Base-by-base conservation (phyloP, 805 yeast genomes). In the Zygoascus flipseniorum region DNA sequence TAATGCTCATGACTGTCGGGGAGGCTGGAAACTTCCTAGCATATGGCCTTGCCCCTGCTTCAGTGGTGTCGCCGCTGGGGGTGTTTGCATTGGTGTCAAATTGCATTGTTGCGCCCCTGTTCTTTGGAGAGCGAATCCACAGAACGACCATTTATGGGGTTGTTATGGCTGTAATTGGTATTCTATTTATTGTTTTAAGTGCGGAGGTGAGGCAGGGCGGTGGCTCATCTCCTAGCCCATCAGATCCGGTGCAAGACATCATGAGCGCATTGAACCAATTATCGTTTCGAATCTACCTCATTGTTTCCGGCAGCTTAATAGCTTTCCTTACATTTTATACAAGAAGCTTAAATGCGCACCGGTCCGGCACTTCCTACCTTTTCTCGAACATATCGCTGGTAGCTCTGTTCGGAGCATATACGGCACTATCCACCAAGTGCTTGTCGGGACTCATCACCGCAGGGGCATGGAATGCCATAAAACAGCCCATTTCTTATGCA, bases 71-170 rank as follows among this genome's bases (percentile, higher is more conserved):
- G 4, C 79, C 81, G 0, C 55, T 77, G 32, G 81, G 81, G 4
- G 79, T 77, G 1, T 74, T 76, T 39, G 76, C 80, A 0, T 68
- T 75, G 19, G 66, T 77, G 1, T 70, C 79, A 2, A 77, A 77
- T 56, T 69, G 76, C 51, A 67, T 76, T 1, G 67, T 77, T 20
- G 80, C 80, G 0, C 81, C 80, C 0, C 63, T 76, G 1, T 56
- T 76, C 20, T 77, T 76, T 58, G 69, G 73, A 50, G 77, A 74
- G 55, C 61, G 61, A 4, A 63, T 74, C 13, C 57, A 69, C 11
- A 26, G 46, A 10, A 60, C 69, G 41, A 75, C 74, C 32, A 44
- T 74, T 1, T 14, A 61, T 1, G 81, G 81, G 0, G 72, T 78
- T 0, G 54, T 64, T 13, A 52, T 71, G 2, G 70, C 78, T 10